Base-by-base conservation (phyloP, 2,329 filamentous ascomycete species). In the Trichophyton verrucosum region DNA sequence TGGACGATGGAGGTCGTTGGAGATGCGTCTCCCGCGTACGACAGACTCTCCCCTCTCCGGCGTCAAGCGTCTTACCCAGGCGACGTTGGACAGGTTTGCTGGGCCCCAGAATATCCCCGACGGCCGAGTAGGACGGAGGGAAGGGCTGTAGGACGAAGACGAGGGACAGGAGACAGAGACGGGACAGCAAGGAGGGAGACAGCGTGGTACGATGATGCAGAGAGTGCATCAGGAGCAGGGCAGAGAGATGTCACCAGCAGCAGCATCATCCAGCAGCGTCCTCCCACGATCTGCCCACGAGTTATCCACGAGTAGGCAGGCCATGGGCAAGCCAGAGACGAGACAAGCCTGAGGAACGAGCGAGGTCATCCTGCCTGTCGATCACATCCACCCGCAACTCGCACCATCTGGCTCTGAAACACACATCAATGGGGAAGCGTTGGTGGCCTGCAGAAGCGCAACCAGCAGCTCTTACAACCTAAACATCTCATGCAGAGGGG, bases 51-150 rank as follows among this genome's bases (percentile, higher is more conserved):
- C 17, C n/a, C 40, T 27, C 46, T n/a, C 22, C 46, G 7, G 30
- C 30, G 49, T 55, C 49, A 55, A 36, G 49, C 49, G 49, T 55
- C 49, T 55, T 27, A 55, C 49, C 42, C 49, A 55, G 36, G 24
- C 49, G 49, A 55, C 13, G 49, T 55, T 36, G 24, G 49, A 55
- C 49, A 36, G 24, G 47, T 20, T 49, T 17, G 46, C 27, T n/a
- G 47, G 22, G 47, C 8, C 47, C 47, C 20, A 55, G 24, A 33
- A 55, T 55, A 55, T 55, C 24, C 49, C 49, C 49, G 49, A 36
- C 15, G 20, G 22, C 15, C 49, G 49, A 24, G 49, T 55, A 33
- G 49, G 24, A 55, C 49, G 49, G 49, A 55, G n/a, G 49, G 6
- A 36, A 36, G 33, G 33, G 33, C 30, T 55, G 30, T 55, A 20